A percentile compares a stretch with the other conserved stretches of the same genome.
phyloP scores from a whole-genome alignment of 2,329 filamentous ascomycete species.

The Sclerotinia trifoliorum region DNA sequence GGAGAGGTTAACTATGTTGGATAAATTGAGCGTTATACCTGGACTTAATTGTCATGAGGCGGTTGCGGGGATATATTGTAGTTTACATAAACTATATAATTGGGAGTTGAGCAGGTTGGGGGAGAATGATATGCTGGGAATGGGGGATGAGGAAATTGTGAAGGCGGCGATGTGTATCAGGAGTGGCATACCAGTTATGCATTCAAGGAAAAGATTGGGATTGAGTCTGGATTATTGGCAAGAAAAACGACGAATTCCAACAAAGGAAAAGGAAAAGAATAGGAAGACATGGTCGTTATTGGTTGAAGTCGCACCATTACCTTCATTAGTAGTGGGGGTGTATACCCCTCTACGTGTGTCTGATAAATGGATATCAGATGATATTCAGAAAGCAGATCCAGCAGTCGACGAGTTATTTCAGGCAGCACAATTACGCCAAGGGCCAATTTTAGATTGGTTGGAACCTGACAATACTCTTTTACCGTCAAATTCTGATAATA shows the following conservation, averaged over 20 bases:
- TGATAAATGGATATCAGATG: conserved; percentile 68
- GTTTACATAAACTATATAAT: conserved; percentile 65
- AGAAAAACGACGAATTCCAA: conserved; percentile 52
- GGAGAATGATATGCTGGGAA: conserved; percentile 46
- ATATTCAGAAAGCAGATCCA: conserved; percentile 58
- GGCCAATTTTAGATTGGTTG: conserved; percentile 63
- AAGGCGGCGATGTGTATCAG: conserved; percentile 57
- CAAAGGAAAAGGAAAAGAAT: conserved; percentile 37
- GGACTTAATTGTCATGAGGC: conserved; percentile 76
- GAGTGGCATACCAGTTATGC: conserved; percentile 70
- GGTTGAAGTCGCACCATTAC: conserved; percentile 60
- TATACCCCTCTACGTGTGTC: conserved; percentile 68
- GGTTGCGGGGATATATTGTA: conserved; percentile 69
- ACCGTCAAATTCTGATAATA: conserved; percentile 44
- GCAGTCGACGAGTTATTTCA: conserved; percentile 46
- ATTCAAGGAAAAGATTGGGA: conserved; percentile 64
- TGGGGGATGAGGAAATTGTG: conserved; percentile 44
- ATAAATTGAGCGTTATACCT: conserved; percentile 67
- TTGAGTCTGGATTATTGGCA: conserved; percentile 78
- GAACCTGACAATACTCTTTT: conserved; percentile 67
- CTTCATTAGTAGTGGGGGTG: conserved; percentile 38
- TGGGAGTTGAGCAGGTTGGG: conserved; percentile 64
- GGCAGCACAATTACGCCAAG: conserved; percentile 37
- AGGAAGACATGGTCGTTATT: conserved; percentile 62
- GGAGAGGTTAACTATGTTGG: conserved; percentile 65